Conservation (phyloP, 2,329 filamentous ascomycete genomes). For the Cladophialophora exuberans region DNA sequence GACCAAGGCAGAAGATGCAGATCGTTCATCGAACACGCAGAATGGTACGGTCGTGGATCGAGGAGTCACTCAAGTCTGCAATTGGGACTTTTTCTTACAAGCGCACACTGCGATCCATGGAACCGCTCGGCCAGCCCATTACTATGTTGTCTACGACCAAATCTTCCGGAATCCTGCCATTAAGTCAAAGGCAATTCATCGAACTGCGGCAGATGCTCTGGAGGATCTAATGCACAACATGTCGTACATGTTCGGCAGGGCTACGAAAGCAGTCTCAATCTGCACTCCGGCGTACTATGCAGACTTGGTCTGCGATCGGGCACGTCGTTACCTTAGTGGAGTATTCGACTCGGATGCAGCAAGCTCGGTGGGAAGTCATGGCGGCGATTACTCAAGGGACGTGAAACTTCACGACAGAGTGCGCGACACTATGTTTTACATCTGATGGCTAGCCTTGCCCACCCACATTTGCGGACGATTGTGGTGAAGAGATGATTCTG, state of each 20-base stretch:
- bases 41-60: conserved; percentile 85
- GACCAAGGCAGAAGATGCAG: conserved; percentile 52
- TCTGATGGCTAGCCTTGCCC: no score
- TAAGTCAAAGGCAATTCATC: neutral
- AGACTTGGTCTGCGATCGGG: conserved; percentile 79
- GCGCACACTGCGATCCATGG: conserved; percentile 82
- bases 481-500: neutral
- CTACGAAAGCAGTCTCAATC: conserved; percentile 83
- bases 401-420: neutral
- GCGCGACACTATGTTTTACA: conserved; percentile 1
- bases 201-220: conserved; percentile 64
- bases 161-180: conserved; percentile 43
- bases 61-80: conserved; percentile 72
- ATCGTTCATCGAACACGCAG: conserved; percentile 66
- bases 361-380: neutral
- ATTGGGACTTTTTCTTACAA: conserved; percentile 85
- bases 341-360: conserved; percentile 54
- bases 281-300: conserved; percentile 91
- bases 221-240: conserved; percentile 61
- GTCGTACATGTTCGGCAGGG: conserved; percentile 68
- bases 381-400: neutral
- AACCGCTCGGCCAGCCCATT: conserved; percentile 82
- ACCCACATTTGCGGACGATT: no score
- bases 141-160: conserved; percentile 72
- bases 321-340: conserved; percentile 70